Conservation (phyloP, 1,139 yeast species). For the Zygosaccharomyces pseudobailii region DNA sequence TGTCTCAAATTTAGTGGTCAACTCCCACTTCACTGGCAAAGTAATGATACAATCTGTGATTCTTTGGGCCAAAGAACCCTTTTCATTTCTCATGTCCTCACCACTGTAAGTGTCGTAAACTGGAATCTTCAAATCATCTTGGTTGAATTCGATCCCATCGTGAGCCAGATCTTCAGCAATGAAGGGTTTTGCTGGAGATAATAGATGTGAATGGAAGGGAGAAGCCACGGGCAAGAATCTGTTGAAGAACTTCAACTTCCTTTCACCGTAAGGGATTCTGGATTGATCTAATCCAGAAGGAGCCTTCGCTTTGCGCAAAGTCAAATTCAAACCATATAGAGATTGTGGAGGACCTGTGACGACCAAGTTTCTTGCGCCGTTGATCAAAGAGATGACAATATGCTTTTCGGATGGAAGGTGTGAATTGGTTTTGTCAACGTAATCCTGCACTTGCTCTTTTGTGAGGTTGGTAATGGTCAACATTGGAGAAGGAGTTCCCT, state of each 20-base stretch:
- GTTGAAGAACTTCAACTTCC: constrained; percentile 88
- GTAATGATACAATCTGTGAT: constrained; percentile 77
- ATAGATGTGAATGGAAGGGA: constrained; percentile 92
- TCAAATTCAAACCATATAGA: constrained; percentile 89
- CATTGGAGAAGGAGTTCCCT: constrained; percentile 98
- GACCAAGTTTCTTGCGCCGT: constrained; percentile 94
- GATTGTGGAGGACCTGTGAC: constrained; percentile 98
- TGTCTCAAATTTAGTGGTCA: constrained; percentile 70
- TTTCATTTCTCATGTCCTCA: constrained; percentile 57
- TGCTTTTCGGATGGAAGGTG: constrained; percentile 92
- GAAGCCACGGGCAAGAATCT: constrained; percentile 93
- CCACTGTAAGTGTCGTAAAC: constrained; percentile 91
- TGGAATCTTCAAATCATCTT: constrained; percentile 63
- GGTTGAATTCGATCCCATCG: constrained; percentile 53
- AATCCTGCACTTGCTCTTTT: constrained; percentile 68
- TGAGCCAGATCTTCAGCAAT: constrained; percentile 62
- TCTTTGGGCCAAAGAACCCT: constrained; percentile 56
- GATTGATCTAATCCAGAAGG: constrained; percentile 93
- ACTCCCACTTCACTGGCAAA: constrained; percentile 92
- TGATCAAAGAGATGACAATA: constrained; percentile 81
- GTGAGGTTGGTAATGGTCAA: constrained; percentile 86
- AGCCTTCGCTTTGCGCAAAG: constrained; percentile 91
- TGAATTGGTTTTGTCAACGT: constrained; percentile 80
- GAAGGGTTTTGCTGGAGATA: constrained; percentile 63
- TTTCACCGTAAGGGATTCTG: constrained; percentile 85